A percentile compares a stretch with the other conserved stretches of the same genome.
Conservation (phyloP, 2,329 filamentous ascomycete genomes). For the Purpureocillium takamizusanense region DNA sequence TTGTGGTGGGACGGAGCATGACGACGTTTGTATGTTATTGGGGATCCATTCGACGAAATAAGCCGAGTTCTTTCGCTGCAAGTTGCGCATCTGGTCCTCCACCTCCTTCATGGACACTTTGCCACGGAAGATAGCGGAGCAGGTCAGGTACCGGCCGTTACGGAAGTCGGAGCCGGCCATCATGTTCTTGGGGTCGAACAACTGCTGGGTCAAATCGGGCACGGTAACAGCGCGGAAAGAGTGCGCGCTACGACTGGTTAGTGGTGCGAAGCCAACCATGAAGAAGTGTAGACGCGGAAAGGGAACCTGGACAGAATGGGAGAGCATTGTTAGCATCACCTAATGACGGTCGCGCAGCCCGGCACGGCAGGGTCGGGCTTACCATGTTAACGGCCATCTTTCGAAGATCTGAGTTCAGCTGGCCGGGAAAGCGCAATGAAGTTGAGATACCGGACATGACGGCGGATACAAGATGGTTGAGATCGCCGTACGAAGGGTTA, state of each 20-base stretch:
- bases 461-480: conserved; percentile 98
- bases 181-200: conserved; percentile 99
- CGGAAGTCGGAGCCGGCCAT: conserved; percentile 99
- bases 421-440: conserved; percentile 96
- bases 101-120: conserved; percentile 99
- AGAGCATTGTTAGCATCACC: too few relatives aligned
- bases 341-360: too few relatives aligned
- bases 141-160: conserved; percentile 98
- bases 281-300: conserved; percentile 99
- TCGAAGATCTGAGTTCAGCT: conserved; percentile 99
- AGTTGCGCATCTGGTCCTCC: conserved; percentile 99
- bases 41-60: conserved; percentile 99
- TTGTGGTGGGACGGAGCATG: conserved; percentile 96
- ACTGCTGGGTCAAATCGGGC: conserved; percentile 98
- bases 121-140: conserved; percentile 99
- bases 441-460: conserved; percentile 99
- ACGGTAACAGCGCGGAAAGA: conserved; percentile 97
- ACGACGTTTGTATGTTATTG: conserved; percentile 99
- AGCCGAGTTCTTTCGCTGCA: conserved; percentile 98
- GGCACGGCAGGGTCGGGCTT: too few relatives aligned
- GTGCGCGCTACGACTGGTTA: conserved; percentile 78
- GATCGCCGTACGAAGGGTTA: conserved; percentile 96
- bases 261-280: conserved; percentile 99
- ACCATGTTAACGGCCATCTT: conserved; percentile 99
- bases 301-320: too few relatives aligned